Evolutionary conservation across 1,284 basidiomycete genomes (phyloP).

Genomic region (Papiliotrema laurentii): DNA sequence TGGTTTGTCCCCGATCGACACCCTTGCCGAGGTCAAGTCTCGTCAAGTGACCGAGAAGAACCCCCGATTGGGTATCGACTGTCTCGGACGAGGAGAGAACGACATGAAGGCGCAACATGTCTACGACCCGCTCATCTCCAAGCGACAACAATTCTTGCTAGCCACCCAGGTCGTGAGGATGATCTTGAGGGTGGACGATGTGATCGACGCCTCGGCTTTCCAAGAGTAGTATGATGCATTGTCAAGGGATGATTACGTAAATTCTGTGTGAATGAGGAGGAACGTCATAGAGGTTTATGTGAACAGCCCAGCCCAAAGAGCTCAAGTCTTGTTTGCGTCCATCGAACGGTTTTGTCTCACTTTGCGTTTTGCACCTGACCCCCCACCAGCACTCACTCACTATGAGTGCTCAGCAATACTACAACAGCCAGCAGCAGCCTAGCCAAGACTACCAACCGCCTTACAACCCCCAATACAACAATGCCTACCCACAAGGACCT

Average conservation of each 20-base stretch:
- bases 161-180: conserved; percentile 78
- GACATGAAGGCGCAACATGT: conserved; percentile 98
- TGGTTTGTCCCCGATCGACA: conserved; percentile 93
- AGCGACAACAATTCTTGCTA: conserved; percentile 92
- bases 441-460: conserved; percentile 7
- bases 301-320: too few species aligned
- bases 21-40: conserved; percentile 89
- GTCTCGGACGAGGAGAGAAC: conserved; percentile 76
- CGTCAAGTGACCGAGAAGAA: conserved; percentile 85
- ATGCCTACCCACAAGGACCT: conserved; percentile 9
- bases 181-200: conserved; percentile 48
- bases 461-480: conserved; percentile 1
- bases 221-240: conserved; percentile 12
- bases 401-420: conserved; percentile 4
- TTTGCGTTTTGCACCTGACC: too few species aligned
- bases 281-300: background rate
- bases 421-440: conserved; percentile 9
- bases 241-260: too few species aligned
- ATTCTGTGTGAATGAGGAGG: too few species aligned
- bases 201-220: conserved; percentile 43
- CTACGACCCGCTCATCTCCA: conserved; percentile 94
- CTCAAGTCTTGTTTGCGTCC: too few species aligned
- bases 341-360: too few species aligned
- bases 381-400: too few species aligned
- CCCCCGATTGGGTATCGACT: conserved; percentile 88